These are phyloP conservation scores for Glarea lozoyensis DNA, from an alignment of 495 filamentous ascomycete genomes.

Conservation along the genomic window DNA sequence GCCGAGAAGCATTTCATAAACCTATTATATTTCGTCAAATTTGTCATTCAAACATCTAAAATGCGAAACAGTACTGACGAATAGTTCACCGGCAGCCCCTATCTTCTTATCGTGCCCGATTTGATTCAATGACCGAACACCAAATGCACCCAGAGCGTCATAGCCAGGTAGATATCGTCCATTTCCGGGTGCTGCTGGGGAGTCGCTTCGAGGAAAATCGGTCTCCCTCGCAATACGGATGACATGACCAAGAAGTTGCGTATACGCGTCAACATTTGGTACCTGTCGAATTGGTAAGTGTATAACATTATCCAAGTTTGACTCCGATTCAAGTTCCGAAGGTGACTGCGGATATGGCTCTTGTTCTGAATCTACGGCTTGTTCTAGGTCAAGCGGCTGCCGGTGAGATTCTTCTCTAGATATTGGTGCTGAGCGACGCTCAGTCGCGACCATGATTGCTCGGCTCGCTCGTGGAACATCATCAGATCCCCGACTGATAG, in stretches of 20 bases:
- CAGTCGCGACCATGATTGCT: too few relatives aligned
- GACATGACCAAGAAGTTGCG: slow-evolving; percentile 22
- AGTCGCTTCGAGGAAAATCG: slow-evolving; percentile 17
- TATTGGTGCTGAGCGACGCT: too few relatives aligned
- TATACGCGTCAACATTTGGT: slow-evolving; percentile 19
- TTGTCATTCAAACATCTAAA: too few relatives aligned
- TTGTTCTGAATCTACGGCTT: too few relatives aligned
- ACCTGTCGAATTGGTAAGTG: too few relatives aligned
- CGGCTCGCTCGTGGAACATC: too few relatives aligned
- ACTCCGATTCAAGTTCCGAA: too few relatives aligned
- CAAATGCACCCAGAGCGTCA: slow-evolving; percentile 10
- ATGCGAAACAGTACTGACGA: slow-evolving; percentile 25
- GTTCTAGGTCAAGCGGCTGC: too few relatives aligned
- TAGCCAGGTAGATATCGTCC: slow-evolving; percentile 1
- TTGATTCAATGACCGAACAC: slow-evolving; percentile 16
- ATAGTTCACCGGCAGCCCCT: slow-evolving; percentile 39
- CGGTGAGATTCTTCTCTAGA: too few relatives aligned
- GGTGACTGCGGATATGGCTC: too few relatives aligned
- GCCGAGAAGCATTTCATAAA: slow-evolving; percentile 30
- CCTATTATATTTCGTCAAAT: too few relatives aligned
- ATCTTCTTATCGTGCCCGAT: slow-evolving; percentile 29
- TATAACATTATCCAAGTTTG: too few relatives aligned
- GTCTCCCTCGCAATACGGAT: slow-evolving; percentile 20
- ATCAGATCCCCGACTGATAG: neutral
- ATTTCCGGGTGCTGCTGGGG: slow-evolving; percentile 10